Evolutionary conservation across 108 stramenopile genomes (phyloP).

Genomic region (Cyclotella baltica): DNA sequence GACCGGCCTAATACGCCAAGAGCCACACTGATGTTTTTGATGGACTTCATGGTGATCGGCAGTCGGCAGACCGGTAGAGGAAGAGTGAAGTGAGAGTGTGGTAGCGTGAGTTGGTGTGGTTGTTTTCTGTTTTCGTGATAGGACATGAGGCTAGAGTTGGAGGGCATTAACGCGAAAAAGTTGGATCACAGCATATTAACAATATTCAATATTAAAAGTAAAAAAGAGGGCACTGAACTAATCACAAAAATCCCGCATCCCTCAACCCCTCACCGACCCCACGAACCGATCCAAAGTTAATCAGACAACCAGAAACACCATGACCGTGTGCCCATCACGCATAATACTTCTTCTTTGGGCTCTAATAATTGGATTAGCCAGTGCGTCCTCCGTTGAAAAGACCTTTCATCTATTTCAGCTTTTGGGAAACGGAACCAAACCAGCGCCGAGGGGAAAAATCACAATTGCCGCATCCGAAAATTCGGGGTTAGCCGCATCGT

Average conservation of each 20-base stretch:
- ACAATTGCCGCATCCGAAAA: slow-evolving; percentile 34
- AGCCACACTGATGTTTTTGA: background rate
- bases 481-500: slow-evolving; percentile 35
- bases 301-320: background rate
- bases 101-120: no score
- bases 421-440: slow-evolving; percentile 32
- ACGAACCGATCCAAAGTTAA: background rate
- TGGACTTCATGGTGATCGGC: slow-evolving; percentile 2
- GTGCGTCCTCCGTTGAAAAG: slow-evolving; percentile 41
- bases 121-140: no score
- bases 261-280: background rate
- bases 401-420: slow-evolving; percentile 43
- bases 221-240: no score
- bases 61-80: no score
- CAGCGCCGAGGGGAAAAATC: slow-evolving; percentile 44
- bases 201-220: no score
- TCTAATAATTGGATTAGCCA: slow-evolving; percentile 6
- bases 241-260: background rate
- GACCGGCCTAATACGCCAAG: background rate
- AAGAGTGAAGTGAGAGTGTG: no score
- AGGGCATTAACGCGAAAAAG: no score
- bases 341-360: slow-evolving; percentile 5
- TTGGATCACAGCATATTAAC: no score
- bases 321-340: background rate
- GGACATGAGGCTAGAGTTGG: no score